A percentile compares a stretch with the other conserved stretches of the same genome.
These are phyloP conservation scores for Trichoderma sp. DNA, from an alignment of 2,329 filamentous ascomycete genomes.

Conservation along the genomic window DNA sequence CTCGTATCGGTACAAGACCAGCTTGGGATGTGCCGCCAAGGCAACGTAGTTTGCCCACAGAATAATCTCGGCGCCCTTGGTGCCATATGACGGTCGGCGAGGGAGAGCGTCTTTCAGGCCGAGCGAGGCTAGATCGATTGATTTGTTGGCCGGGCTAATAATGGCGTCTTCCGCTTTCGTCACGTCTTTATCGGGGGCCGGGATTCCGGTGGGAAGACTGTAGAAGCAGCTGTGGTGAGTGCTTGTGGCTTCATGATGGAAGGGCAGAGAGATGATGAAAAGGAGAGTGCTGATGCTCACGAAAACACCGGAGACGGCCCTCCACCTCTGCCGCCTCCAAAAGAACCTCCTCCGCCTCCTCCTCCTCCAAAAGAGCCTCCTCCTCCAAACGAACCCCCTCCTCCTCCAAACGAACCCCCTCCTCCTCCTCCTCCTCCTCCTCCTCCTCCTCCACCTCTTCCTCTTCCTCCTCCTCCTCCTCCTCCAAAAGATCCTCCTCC, in stretches of 20 bases:
- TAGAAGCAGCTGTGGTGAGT: not conserved
- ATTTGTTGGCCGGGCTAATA: not conserved
- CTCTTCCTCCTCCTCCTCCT: slow-evolving; percentile 13
- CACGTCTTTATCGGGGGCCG: slow-evolving; percentile 2
- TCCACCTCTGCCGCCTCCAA: slow-evolving; percentile 9
- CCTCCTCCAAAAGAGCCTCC: not conserved
- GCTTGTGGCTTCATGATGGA: not conserved
- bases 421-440: not conserved
- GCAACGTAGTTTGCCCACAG: slow-evolving; percentile 24
- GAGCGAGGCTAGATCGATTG: slow-evolving; percentile 4
- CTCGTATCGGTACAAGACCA: slow-evolving; percentile 21
- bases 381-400: no score
- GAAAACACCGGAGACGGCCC: slow-evolving; percentile 5
- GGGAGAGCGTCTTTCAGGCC: slow-evolving; percentile 17
- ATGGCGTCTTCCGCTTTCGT: slow-evolving; percentile 19
- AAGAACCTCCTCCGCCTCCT: slow-evolving; percentile 15
- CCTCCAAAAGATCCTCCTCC: not conserved
- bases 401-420: slow-evolving; percentile 21
- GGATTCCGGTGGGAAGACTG: slow-evolving; percentile 12
- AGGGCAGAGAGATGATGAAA: not conserved
- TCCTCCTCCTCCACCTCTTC: not conserved
- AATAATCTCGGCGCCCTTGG: slow-evolving; percentile 12
- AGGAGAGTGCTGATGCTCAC: slow-evolving; percentile 1
- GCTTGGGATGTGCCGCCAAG: slow-evolving; percentile 5
- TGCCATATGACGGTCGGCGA: slow-evolving; percentile 20